Evolutionary conservation across 345 rosid species (phyloP).

Genomic region (Abelmoschus esculentus): DNA sequence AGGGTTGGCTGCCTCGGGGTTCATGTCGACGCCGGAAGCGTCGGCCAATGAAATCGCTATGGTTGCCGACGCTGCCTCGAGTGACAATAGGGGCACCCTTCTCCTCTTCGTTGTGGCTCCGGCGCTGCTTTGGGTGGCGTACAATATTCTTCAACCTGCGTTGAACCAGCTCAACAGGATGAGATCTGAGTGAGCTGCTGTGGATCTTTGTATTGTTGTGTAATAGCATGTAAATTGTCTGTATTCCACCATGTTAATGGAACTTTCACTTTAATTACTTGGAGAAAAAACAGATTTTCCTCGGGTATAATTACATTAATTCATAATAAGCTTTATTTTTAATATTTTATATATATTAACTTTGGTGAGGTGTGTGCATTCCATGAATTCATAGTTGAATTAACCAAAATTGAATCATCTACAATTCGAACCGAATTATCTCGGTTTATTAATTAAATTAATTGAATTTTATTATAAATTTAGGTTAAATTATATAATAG

Average conservation of each 20-base stretch:
- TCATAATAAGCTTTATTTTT: not conserved
- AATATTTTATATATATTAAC: not conserved
- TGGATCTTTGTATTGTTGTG: slow-evolving; percentile 6
- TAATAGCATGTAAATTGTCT: slow-evolving; percentile 11
- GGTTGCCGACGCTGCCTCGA: slow-evolving; percentile 38
- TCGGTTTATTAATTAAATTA: too few relatives aligned
- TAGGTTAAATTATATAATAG: too few relatives aligned
- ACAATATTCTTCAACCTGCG: slow-evolving; percentile 91
- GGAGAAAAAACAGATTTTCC: not conserved
- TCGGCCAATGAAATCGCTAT: slow-evolving; percentile 32
- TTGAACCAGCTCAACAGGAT: slow-evolving; percentile 86
- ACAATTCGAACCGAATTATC: too few relatives aligned
- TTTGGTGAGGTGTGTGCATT: too few relatives aligned
- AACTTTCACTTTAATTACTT: slow-evolving; percentile 1
- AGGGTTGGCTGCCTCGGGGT: slow-evolving; percentile 55
- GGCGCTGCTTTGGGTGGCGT: slow-evolving; percentile 86
- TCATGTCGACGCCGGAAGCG: slow-evolving; percentile 43
- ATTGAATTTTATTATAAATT: too few relatives aligned
- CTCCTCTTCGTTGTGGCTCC: slow-evolving; percentile 77
- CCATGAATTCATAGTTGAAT: too few relatives aligned
- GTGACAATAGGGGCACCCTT: slow-evolving; percentile 76
- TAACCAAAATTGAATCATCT: too few relatives aligned
- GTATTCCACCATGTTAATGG: slow-evolving; percentile 31
- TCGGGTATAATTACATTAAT: not conserved
- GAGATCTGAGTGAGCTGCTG: slow-evolving; percentile 42